Conservation (phyloP, 2,329 filamentous ascomycete species). For the Chaetomium olivaceum region DNA sequence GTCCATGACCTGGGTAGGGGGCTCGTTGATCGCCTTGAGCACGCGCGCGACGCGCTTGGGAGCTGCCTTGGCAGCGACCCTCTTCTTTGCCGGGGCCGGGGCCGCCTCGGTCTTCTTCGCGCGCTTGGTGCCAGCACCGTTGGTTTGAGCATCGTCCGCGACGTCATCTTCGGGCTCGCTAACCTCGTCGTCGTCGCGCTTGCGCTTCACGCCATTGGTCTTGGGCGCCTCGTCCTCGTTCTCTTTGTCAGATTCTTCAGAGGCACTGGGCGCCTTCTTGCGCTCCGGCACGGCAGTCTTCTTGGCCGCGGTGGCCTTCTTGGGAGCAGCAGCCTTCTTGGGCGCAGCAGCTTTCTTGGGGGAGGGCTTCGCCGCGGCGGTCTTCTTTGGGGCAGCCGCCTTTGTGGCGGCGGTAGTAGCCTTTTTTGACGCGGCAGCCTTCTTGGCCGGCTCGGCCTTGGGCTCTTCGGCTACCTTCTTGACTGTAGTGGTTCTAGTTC, state of each 20-base stretch:
- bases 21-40: constrained; percentile 57
- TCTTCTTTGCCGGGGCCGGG: constrained; percentile 38
- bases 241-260: constrained; percentile 33
- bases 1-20: constrained; percentile 64
- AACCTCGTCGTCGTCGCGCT: constrained; percentile 30
- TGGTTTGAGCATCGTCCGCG: constrained; percentile 21
- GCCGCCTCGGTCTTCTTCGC: constrained; percentile 31
- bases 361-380: constrained; percentile 23
- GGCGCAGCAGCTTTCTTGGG: constrained; percentile 28
- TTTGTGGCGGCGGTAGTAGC: not conserved
- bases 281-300: constrained; percentile 21
- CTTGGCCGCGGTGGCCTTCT: constrained; percentile 28
- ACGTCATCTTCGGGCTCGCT: constrained; percentile 28
- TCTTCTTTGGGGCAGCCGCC: constrained; percentile 21
- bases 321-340: constrained; percentile 26
- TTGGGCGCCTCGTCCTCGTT: constrained; percentile 32
- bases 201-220: constrained; percentile 35
- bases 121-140: constrained; percentile 30
- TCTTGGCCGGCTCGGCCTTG: not conserved
- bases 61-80: constrained; percentile 25
- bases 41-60: constrained; percentile 25
- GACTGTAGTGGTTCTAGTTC: not conserved
- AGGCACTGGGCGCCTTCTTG: constrained; percentile 22
- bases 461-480: not conserved
- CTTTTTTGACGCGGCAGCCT: not conserved